Percentiles rank a stretch among this genome's conserved stretches.
Evolutionary conservation across 768 basidiomycete species (phyloP).

Genomic region (Phlebiopsis flavidoalba): DNA sequence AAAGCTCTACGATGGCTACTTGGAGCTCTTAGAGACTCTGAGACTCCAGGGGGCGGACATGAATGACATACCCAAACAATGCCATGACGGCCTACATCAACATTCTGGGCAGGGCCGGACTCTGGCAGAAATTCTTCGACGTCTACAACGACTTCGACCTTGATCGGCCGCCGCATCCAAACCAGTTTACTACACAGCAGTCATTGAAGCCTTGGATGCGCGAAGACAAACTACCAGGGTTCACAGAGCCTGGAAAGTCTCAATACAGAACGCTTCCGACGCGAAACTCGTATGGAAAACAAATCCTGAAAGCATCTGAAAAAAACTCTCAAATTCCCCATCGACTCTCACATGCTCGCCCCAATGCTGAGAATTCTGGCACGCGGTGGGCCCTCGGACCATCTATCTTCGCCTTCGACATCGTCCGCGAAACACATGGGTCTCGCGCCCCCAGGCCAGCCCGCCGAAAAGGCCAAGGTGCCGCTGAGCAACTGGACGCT

Average conservation of each 20-base stretch:
- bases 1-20: constrained; percentile 56
- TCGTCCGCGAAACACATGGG: constrained; percentile 55
- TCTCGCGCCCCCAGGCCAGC: constrained; percentile 43
- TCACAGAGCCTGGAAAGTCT: constrained; percentile 16
- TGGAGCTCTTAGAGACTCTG: constrained; percentile 43
- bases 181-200: constrained; percentile 59
- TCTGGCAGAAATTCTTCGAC: constrained; percentile 67
- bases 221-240: constrained; percentile 17
- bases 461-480: constrained; percentile 29
- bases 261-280: constrained; percentile 50
- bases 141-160: constrained; percentile 64
- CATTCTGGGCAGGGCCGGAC: constrained; percentile 55
- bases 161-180: constrained; percentile 58
- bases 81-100: constrained; percentile 62
- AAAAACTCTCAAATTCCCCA: constrained; percentile 36
- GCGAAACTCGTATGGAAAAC: constrained; percentile 69
- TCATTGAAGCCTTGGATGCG: constrained; percentile 49
- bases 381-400: constrained; percentile 52
- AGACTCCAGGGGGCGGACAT: constrained; percentile 43
- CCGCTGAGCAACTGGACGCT: constrained; percentile 45
- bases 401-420: constrained; percentile 38
- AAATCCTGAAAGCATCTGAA: constrained; percentile 51
- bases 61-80: constrained; percentile 39
- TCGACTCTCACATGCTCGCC: constrained; percentile 52
- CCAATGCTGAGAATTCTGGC: constrained; percentile 51